These are phyloP conservation scores for Yamadazyma takamatsuzukensis DNA, from an alignment of 805 yeast species.

Conservation along the genomic window DNA sequence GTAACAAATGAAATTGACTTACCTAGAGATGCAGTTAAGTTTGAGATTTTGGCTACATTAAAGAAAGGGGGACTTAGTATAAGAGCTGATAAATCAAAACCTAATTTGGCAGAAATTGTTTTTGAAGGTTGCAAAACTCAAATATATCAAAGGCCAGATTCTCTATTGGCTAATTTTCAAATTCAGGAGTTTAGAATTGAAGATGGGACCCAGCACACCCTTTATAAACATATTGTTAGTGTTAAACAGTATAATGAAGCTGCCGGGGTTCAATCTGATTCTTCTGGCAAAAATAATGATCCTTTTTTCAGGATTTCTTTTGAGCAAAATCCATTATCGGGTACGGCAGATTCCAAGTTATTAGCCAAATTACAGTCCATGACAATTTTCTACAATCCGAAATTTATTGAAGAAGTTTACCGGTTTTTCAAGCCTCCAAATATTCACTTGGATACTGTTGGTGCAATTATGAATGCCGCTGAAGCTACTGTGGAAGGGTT, in stretches of 20 bases:
- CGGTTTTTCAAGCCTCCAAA: slow-evolving; percentile 84
- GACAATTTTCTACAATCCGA: slow-evolving; percentile 87
- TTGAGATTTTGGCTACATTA: slow-evolving; percentile 65
- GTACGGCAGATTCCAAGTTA: slow-evolving; percentile 74
- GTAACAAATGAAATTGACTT: slow-evolving; percentile 53
- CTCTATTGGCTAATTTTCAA: slow-evolving; percentile 67
- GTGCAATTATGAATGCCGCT: slow-evolving; percentile 90
- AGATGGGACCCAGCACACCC: slow-evolving; percentile 75
- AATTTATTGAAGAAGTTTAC: slow-evolving; percentile 70
- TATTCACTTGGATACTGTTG: slow-evolving; percentile 80
- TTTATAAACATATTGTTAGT: slow-evolving; percentile 85
- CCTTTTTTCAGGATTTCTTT: slow-evolving; percentile 81
- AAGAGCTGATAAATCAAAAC: slow-evolving; percentile 32
- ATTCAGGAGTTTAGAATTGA: slow-evolving; percentile 80
- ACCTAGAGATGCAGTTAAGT: slow-evolving; percentile 69
- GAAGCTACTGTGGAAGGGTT: slow-evolving; percentile 91
- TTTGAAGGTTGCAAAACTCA: slow-evolving; percentile 80
- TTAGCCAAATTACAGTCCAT: slow-evolving; percentile 75
- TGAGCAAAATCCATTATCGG: slow-evolving; percentile 85
- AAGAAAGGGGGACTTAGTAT: slow-evolving; percentile 76
- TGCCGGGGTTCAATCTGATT: too few species aligned
- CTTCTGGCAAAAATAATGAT: slow-evolving; percentile 26
- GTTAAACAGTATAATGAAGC: slow-evolving; percentile 57
- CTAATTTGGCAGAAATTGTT: slow-evolving; percentile 67
- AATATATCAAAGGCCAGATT: slow-evolving; percentile 73